Base-by-base conservation (phyloP, 306 rosid genomes). In the Styphnolobium japonicum region DNA sequence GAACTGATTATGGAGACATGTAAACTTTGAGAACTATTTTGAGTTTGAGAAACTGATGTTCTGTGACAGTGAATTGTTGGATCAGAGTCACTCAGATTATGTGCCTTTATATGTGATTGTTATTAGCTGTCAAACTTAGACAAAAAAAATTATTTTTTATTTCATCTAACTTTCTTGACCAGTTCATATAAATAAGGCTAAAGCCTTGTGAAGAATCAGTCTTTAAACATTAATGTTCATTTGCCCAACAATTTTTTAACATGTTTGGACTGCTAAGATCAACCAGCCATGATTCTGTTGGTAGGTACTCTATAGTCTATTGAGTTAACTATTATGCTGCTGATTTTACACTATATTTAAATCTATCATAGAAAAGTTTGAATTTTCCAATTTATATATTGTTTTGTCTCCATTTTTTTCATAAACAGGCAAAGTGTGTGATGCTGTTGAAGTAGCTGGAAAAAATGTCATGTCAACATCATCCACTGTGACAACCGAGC, bases 401-500 rank as follows among this genome's bases (percentile, higher is more conserved):
- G 7, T 67, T 46, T 37, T 75, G 19, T 22, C 68, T 48, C 10
- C 16, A 27, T n/a, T 71, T 64, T 73, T 52, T 69, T 52, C 23
- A 31, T 67, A 57, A 84, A 74, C 75, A 95, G 99, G 85, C 88
- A 93, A 86, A 86, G 87, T 93, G 56, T 91, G 95, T 42, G 99
- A 95, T 78, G 97, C 99, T 36, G 94, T 90, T 81, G 99, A 95
- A 88, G 88, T 90, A 67, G 86, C 99, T 15, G 97, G 99, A 48
- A 95, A 84, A 86, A 92, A 85, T 85, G 99, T 91, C 77, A 88
- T 95, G 97, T 80, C 97, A 77, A 93, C 97, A 75, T 90, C 99
- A 53, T 77, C 87, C 75, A 84, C 88, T n/a, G 99, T 95, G 53
- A 95, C 99, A 25, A 95, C 96, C 2, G 98, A 95, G 53, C 83